A percentile compares a stretch with the other conserved stretches of the same genome.
Conservation (phyloP, 805 yeast species). For the Candida nitratophila region DNA sequence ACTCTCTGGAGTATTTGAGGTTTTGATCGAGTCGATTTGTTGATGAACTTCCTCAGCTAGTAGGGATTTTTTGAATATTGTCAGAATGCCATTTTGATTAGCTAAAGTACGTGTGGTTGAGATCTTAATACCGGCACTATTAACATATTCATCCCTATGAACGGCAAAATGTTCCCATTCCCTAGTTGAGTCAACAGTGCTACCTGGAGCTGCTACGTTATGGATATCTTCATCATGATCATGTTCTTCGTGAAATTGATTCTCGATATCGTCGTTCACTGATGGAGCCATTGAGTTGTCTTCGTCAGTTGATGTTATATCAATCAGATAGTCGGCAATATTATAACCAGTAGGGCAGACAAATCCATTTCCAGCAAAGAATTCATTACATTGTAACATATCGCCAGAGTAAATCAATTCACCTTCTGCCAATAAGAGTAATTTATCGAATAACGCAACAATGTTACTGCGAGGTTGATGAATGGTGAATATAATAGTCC, state of each 20-base stretch:
- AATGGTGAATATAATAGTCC: slow-evolving; percentile 88
- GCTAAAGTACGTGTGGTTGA: background rate
- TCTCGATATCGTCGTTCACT: slow-evolving; percentile 1
- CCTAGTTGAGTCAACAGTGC: slow-evolving; percentile 45
- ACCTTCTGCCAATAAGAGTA: slow-evolving; percentile 78
- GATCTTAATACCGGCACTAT: background rate
- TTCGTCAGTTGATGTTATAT: slow-evolving; percentile 61
- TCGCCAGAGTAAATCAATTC: slow-evolving; percentile 82
- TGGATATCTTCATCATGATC: slow-evolving; percentile 26
- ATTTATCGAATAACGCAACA: slow-evolving; percentile 81
- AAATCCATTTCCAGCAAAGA: slow-evolving; percentile 69
- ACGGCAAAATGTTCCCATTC: slow-evolving; percentile 87
- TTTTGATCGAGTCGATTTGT: slow-evolving; percentile 26
- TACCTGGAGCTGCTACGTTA: slow-evolving; percentile 11
- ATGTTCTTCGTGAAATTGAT: slow-evolving; percentile 8
- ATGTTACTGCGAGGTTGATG: slow-evolving; percentile 97
- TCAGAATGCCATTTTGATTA: slow-evolving; percentile 5
- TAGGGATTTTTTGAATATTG: slow-evolving; percentile 25
- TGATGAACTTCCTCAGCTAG: slow-evolving; percentile 32
- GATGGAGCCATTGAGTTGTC: slow-evolving; percentile 9
- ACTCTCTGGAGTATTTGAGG: slow-evolving; percentile 4
- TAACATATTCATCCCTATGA: slow-evolving; percentile 63
- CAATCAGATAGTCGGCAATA: slow-evolving; percentile 89
- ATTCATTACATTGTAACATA: slow-evolving; percentile 66
- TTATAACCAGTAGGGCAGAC: slow-evolving; percentile 85